phyloP scores from a whole-genome alignment of 345 rosid genomes.

The Conringia planisiliqua region DNA sequence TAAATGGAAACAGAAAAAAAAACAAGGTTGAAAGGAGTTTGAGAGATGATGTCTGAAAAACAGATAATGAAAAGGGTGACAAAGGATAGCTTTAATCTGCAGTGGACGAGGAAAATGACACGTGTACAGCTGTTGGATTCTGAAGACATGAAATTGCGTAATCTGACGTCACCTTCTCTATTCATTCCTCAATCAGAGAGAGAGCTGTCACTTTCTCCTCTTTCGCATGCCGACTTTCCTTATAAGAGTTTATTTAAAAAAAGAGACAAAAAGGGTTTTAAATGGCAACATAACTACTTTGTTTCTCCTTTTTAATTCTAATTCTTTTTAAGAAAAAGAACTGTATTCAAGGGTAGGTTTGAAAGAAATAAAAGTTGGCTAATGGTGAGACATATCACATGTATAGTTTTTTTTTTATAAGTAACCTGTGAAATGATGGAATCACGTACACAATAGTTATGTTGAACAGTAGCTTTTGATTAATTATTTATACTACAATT shows the following conservation, averaged over 20 bases:
- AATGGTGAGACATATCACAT: too few relatives aligned
- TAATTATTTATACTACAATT: too few relatives aligned
- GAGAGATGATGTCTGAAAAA: neutral
- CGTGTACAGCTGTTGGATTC: conserved; percentile 8
- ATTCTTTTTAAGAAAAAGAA: too few relatives aligned
- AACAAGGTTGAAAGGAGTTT: neutral
- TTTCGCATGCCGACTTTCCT: conserved; percentile 11
- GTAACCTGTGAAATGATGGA: too few relatives aligned
- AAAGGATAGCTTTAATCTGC: neutral
- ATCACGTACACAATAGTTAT: too few relatives aligned
- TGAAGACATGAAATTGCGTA: conserved; percentile 3
- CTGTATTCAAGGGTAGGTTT: too few relatives aligned
- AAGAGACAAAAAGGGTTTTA: neutral
- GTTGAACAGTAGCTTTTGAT: too few relatives aligned
- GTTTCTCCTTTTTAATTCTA: neutral
- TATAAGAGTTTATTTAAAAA: neutral
- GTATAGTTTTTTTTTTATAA: too few relatives aligned
- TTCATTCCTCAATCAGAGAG: conserved; percentile 17
- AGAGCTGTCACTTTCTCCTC: conserved; percentile 23
- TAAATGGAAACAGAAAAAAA: neutral
- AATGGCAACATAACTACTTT: neutral
- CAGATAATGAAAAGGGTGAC: neutral
- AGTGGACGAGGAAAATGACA: neutral
- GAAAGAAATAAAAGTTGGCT: too few relatives aligned
- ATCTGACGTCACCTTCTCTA: conserved; percentile 7